Conservation (phyloP, 805 yeast genomes). For the Ogataea kodamae region DNA sequence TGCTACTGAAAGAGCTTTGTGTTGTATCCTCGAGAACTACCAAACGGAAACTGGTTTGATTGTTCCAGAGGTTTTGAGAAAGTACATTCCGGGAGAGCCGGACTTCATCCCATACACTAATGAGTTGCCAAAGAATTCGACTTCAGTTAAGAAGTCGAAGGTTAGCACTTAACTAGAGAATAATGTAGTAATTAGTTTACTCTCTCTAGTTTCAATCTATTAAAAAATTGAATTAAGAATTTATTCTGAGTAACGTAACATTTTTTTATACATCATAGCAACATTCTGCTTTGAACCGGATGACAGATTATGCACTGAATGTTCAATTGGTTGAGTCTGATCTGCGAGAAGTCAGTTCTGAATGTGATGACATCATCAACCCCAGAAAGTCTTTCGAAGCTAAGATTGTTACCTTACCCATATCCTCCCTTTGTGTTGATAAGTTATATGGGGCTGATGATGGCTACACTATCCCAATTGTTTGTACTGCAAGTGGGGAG, state of each 20-base stretch:
- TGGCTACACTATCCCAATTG: conserved; percentile 1
- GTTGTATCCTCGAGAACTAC: conserved; percentile 96
- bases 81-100: conserved; percentile 97
- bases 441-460: conserved; percentile 13
- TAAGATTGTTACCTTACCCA: no score
- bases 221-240: no score
- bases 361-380: no score
- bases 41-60: conserved; percentile 95
- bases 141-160: conserved; percentile 61
- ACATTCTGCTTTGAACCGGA: no score
- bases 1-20: conserved; percentile 97
- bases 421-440: not conserved
- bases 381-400: no score
- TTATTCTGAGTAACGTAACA: no score
- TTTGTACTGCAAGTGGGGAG: conserved; percentile 3
- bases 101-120: conserved; percentile 88
- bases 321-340: no score
- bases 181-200: no score
- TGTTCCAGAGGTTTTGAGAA: conserved; percentile 93
- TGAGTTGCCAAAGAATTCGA: conserved; percentile 92
- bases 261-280: no score
- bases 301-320: no score
- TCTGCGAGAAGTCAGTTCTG: no score
- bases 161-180: conserved; percentile 4
- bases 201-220: no score